Evolutionary conservation across 108 stramenopile species (phyloP).

Genomic region (Schizochytrium sp.): DNA sequence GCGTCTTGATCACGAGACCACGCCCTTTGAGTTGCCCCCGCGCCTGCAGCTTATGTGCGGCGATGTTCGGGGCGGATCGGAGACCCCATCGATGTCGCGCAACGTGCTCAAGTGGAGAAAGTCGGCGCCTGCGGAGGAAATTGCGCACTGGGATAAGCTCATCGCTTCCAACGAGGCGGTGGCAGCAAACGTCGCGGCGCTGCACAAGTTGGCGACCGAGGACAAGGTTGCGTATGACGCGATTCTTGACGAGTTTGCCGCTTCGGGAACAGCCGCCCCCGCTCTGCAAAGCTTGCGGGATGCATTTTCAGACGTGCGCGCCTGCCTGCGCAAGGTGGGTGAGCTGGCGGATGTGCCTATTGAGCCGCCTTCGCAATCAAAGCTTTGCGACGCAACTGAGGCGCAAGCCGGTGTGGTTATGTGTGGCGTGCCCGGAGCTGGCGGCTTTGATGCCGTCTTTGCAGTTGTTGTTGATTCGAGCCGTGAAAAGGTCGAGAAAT

Average conservation of each 20-base stretch:
- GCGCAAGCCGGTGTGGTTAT: conserved; percentile 74
- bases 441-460: conserved; percentile 86
- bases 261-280: conserved; percentile 43
- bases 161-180: conserved; percentile 54
- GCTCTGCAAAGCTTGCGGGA: conserved; percentile 39
- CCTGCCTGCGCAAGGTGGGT: conserved; percentile 64
- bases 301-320: conserved; percentile 53
- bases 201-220: neutral
- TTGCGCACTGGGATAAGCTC: conserved; percentile 66
- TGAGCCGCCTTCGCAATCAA: conserved; percentile 74
- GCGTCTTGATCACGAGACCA: conserved; percentile 56
- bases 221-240: neutral
- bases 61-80: conserved; percentile 87
- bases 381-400: conserved; percentile 71
- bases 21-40: conserved; percentile 51
- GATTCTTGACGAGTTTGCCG: neutral
- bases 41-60: conserved; percentile 70
- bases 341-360: conserved; percentile 75
- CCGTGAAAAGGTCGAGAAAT: conserved; percentile 14
- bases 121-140: conserved; percentile 35
- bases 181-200: conserved; percentile 23
- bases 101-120: conserved; percentile 68
- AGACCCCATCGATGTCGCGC: conserved; percentile 86
- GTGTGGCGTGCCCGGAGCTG: conserved; percentile 84
- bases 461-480: conserved; percentile 35